phyloP scores from a whole-genome alignment of 139 green algal genomes.

The Picochlorum sp. region DNA sequence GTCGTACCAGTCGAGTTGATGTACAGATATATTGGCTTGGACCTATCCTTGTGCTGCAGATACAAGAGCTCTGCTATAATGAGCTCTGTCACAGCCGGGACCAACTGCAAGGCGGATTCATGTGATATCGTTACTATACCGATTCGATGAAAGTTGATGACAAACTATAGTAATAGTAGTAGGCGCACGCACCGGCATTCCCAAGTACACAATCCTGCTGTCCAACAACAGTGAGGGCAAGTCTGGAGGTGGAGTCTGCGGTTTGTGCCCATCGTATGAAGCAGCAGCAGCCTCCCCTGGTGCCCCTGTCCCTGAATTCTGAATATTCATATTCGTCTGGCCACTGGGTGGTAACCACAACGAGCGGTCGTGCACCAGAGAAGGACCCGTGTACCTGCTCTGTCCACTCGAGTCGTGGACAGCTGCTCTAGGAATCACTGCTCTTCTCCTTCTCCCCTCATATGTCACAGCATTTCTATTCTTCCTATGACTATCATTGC shows the following conservation, averaged over 20 bases:
- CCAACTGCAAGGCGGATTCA: slow-evolving; percentile 43
- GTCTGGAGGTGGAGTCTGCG: slow-evolving; percentile 77
- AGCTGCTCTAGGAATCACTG: background rate
- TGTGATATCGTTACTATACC: too few relatives aligned
- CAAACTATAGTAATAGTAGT: background rate
- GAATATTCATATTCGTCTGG: background rate
- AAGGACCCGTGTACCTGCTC: background rate
- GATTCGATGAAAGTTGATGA: background rate
- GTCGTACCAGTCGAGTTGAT: slow-evolving; percentile 88
- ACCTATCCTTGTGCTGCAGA: slow-evolving; percentile 81
- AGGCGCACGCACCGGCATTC: slow-evolving; percentile 75
- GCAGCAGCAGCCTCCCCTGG: slow-evolving; percentile 29
- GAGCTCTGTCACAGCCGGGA: slow-evolving; percentile 96
- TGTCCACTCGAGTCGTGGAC: background rate
- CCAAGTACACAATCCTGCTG: slow-evolving; percentile 93
- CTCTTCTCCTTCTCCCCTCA: too few relatives aligned
- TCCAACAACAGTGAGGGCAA: slow-evolving; percentile 95
- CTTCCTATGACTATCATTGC: too few relatives aligned
- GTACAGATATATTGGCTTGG: slow-evolving; percentile 81
- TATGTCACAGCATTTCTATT: too few relatives aligned
- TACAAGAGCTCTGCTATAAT: slow-evolving; percentile 96
- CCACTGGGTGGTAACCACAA: slow-evolving; percentile 19
- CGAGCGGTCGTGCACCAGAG: background rate
- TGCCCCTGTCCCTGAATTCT: slow-evolving; percentile 9
- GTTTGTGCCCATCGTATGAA: slow-evolving; percentile 38